Evolutionary conservation across 164 flowering plant species (phyloP).

Genomic region (Aristolochia fimbriata): DNA sequence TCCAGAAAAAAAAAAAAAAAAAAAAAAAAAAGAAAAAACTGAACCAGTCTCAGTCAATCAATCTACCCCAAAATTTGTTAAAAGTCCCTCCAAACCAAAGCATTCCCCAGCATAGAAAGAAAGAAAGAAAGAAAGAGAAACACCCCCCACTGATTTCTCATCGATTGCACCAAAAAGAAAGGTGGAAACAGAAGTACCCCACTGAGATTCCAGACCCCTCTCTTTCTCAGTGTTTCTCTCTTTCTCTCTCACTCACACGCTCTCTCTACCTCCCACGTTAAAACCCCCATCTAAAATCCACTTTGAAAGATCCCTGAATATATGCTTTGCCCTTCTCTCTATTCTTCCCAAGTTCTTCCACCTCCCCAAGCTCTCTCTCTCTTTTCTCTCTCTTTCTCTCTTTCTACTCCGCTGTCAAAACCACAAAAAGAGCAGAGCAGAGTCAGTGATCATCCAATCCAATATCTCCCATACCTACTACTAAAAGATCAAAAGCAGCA

Average conservation of each 20-base stretch:
- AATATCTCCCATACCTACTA: neutral
- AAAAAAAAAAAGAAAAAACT: too few species aligned
- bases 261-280: neutral
- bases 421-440: constrained; percentile 3
- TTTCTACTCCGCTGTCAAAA: neutral
- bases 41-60: constrained; percentile 20
- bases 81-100: constrained; percentile 6
- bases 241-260: constrained; percentile 5
- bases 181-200: constrained; percentile 2
- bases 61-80: constrained; percentile 11
- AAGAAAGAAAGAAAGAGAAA: constrained; percentile 12
- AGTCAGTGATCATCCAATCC: neutral
- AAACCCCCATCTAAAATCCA: constrained; percentile 32
- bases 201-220: constrained; percentile 7
- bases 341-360: too few species aligned
- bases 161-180: constrained; percentile 42
- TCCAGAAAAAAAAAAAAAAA: constrained; percentile 15
- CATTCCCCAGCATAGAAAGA: neutral
- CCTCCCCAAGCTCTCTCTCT: constrained; percentile 2
- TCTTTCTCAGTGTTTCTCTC: constrained; percentile 6
- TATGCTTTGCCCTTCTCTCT: constrained; percentile 1
- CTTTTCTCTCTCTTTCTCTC: constrained; percentile 7
- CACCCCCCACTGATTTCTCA: constrained; percentile 22
- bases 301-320: constrained; percentile 25
- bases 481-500: too few species aligned